Evolutionary conservation across 805 yeast species (phyloP).

Genomic region (Monosporozyma aquatica): DNA sequence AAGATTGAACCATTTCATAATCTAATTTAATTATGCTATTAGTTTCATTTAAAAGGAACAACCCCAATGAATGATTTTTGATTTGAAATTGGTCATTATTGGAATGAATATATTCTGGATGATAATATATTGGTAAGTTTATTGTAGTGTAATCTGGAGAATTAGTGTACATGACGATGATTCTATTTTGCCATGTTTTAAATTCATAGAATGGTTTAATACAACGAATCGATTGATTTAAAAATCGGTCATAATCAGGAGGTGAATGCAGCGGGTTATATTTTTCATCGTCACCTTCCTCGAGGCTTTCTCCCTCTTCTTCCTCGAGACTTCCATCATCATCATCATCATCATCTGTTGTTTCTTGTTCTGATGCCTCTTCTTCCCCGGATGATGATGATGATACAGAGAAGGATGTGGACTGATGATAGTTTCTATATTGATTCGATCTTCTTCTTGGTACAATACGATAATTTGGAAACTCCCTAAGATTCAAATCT

Average conservation of each 20-base stretch:
- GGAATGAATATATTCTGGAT: not conserved
- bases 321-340: too few species aligned
- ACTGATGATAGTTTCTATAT: not conserved
- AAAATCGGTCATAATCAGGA: slow-evolving; percentile 33
- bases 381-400: too few species aligned
- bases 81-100: slow-evolving; percentile 1
- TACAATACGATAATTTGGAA: slow-evolving; percentile 70
- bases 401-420: not conserved
- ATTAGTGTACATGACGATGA: slow-evolving; percentile 29
- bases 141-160: slow-evolving; percentile 21
- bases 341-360: too few species aligned
- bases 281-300: slow-evolving; percentile 21
- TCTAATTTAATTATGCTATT: slow-evolving; percentile 19
- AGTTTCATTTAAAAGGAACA: slow-evolving; percentile 25
- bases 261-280: slow-evolving; percentile 42
- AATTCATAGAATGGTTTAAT: slow-evolving; percentile 44
- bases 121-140: slow-evolving; percentile 16
- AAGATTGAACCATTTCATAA: slow-evolving; percentile 2
- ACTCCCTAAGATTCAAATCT: slow-evolving; percentile 60
- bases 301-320: slow-evolving; percentile 2
- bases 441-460: slow-evolving; percentile 51
- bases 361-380: not conserved
- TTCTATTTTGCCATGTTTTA: slow-evolving; percentile 46
- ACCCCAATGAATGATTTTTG: slow-evolving; percentile 22
- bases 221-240: slow-evolving; percentile 48